phyloP scores from a whole-genome alignment of 768 basidiomycete genomes.

The Chalciporus pseudorubinellus region DNA sequence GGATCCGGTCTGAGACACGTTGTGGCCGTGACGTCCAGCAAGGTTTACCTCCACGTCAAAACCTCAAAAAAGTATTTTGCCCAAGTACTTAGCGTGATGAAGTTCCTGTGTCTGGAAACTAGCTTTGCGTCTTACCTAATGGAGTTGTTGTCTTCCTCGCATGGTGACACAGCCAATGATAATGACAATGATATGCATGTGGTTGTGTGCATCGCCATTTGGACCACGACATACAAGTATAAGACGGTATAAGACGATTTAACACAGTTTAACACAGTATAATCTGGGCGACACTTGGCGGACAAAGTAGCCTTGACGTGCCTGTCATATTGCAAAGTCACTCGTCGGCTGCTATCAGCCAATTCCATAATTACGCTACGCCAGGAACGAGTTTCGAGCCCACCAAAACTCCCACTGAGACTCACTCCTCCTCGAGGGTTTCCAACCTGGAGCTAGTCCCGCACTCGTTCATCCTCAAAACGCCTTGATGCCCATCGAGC shows the following conservation, averaged over 20 bases:
- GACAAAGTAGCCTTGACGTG: not conserved
- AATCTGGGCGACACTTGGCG: too few species aligned
- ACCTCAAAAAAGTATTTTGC: not conserved
- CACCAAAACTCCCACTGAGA: conserved; percentile 19
- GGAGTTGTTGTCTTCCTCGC: too few species aligned
- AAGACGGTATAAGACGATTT: too few species aligned
- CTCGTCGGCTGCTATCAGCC: not conserved
- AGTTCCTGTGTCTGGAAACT: too few species aligned
- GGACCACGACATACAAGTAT: not conserved
- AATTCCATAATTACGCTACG: conserved; percentile 17
- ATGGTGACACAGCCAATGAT: not conserved
- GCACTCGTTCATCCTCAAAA: conserved; percentile 2
- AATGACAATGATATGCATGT: too few species aligned
- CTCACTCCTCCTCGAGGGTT: not conserved
- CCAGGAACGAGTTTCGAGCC: conserved; percentile 14
- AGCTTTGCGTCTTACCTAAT: not conserved
- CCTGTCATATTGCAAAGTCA: not conserved
- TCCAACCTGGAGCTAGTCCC: conserved; percentile 6
- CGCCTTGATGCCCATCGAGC: conserved; percentile 21
- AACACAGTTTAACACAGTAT: too few species aligned
- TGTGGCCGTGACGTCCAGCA: too few species aligned
- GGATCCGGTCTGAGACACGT: conserved; percentile 41
- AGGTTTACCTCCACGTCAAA: not conserved
- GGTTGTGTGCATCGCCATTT: not conserved
- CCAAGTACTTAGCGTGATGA: too few species aligned